Conservation (phyloP, 768 basidiomycete genomes). For the Antrodiella citrinella region DNA sequence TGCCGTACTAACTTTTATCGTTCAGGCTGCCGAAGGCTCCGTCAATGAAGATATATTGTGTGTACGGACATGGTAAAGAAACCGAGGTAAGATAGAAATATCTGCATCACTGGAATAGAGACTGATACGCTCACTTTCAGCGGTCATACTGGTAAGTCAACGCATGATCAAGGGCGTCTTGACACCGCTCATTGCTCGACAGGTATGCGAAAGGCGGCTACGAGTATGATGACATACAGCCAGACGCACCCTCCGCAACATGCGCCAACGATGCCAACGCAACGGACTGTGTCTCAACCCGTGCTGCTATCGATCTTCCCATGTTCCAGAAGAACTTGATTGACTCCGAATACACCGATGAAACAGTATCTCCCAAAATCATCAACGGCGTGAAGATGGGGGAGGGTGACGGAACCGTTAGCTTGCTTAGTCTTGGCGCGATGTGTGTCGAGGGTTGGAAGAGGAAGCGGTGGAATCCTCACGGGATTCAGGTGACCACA, state of each 20-base stretch:
- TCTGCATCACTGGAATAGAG: too few relatives aligned
- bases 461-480: constrained; percentile 83
- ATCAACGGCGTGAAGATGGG: constrained; percentile 86
- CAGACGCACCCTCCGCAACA: constrained; percentile 34
- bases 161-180: too few relatives aligned
- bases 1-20: not conserved
- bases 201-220: constrained; percentile 71
- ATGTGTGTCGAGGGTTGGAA: constrained; percentile 98
- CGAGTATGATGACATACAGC: constrained; percentile 51
- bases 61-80: constrained; percentile 94
- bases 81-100: constrained; percentile 57
- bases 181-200: not conserved
- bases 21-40: constrained; percentile 79
- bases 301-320: constrained; percentile 45
- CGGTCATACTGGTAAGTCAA: constrained; percentile 77
- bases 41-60: constrained; percentile 85
- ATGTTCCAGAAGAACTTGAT: constrained; percentile 67
- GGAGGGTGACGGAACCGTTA: constrained; percentile 94
- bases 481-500: constrained; percentile 76
- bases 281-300: constrained; percentile 35
- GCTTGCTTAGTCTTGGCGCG: constrained; percentile 76
- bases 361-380: constrained; percentile 52
- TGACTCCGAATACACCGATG: constrained; percentile 73
- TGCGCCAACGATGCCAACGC: constrained; percentile 34
- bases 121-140: constrained; percentile 27